Conservation (phyloP, 768 basidiomycete genomes). For the Rickenella mellea region DNA sequence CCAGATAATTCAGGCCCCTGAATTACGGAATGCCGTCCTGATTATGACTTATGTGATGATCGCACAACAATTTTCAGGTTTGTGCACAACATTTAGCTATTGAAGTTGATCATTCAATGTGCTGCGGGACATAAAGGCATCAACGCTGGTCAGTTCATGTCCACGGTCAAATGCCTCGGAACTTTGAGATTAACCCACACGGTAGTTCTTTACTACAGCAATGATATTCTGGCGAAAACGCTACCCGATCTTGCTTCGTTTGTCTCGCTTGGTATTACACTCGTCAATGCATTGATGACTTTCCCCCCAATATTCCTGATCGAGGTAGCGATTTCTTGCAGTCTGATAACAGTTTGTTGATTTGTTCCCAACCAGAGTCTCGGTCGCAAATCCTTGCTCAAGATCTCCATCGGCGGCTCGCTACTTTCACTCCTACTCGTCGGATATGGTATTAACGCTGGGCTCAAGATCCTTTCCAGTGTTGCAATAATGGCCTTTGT, state of each 20-base stretch:
- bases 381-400: conserved; percentile 64
- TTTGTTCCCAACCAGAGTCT: conserved; percentile 37
- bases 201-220: conserved; percentile 87
- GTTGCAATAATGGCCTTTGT: conserved; percentile 72
- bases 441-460: conserved; percentile 61
- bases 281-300: conserved; percentile 76
- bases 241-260: conserved; percentile 74
- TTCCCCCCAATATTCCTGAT: conserved; percentile 84
- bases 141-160: conserved; percentile 3
- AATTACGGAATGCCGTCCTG: conserved; percentile 52
- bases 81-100: conserved; percentile 3
- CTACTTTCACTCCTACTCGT: conserved; percentile 55
- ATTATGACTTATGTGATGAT: conserved; percentile 66
- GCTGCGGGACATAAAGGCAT: too few relatives aligned
- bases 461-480: conserved; percentile 53
- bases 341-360: not conserved
- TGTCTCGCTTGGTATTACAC: conserved; percentile 74
- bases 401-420: conserved; percentile 56
- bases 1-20: conserved; percentile 36
- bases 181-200: conserved; percentile 2
- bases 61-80: conserved; percentile 73
- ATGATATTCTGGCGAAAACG: conserved; percentile 72
- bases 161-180: not conserved
- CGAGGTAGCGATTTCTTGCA: conserved; percentile 40
- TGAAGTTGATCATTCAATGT: too few relatives aligned